Evolutionary conservation across 169 alveolate genomes (phyloP), one percentile per base, ranked within the genome.

Genomic region (Cryptosporidium felis): DNA sequence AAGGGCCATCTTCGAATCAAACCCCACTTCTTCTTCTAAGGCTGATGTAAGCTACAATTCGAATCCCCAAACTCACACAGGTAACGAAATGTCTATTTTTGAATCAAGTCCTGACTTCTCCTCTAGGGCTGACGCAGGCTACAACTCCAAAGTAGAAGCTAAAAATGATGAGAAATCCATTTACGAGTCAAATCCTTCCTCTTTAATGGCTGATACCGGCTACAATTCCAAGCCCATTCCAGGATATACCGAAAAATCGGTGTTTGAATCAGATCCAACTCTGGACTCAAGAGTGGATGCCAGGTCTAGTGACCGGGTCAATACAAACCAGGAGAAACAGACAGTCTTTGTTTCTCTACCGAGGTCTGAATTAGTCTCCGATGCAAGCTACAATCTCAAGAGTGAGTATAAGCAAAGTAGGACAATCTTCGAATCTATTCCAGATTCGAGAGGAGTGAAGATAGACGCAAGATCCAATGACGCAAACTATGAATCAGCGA

Each of bases 381-480:
- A 74, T 51, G 85, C 85, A 9, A 74, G 67, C 46, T 49, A 49
- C 46, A 36, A 42, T 9, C 38, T 53, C 0, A 40, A 21, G 16
- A 53, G 6, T 14, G 65, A 56, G n/a, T 21, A 18, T 34, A 74
- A 10, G 0, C 85, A 74, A 53, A 67, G 56, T 18, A 56, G 23
- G 61, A 74, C 60, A 23, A 16, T 38, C 36, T 74, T 51, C 56
- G 85, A 74, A 10, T 74, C 85, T 0, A 28, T 74, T 0, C 81
- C 81, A 3, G 32, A 49, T 44, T 26, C 53, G 14, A 47, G 9
- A 45, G 63, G 63, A 42, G 8, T 42, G 2, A 65, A 34, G 32
- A 47, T 65, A 47, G 62, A 65, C 16, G 81, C 63, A 21, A 65
- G 81, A 65, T 65, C 61, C 2, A 26, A 38, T 12, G 62, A 65